Evolutionary conservation across 306 rosid species (phyloP).

Genomic region (Vachellia pachyceras): DNA sequence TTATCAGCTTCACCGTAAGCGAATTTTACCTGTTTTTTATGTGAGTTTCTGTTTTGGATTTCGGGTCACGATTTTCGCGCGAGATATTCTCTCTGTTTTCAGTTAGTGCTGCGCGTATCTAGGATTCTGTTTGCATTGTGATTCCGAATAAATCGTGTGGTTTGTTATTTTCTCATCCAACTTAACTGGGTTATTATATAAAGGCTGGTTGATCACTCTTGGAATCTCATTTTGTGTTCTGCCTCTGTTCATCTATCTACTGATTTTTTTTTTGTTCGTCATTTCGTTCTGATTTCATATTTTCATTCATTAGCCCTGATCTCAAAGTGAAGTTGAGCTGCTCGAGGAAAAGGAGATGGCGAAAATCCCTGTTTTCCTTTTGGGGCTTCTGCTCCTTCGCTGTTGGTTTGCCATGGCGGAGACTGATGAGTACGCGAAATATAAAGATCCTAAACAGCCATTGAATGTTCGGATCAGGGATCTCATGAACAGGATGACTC

Average conservation of each 20-base stretch:
- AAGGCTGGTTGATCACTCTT: background rate
- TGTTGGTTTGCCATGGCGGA: slow-evolving; percentile 26
- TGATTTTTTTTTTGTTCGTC: background rate
- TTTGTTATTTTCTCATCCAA: background rate
- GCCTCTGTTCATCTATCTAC: too few relatives aligned
- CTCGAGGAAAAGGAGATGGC: slow-evolving; percentile 34
- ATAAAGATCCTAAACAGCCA: slow-evolving; percentile 50
- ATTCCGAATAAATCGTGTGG: background rate
- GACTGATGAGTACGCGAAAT: slow-evolving; percentile 37
- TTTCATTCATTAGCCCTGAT: too few relatives aligned
- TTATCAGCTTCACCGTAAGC: background rate
- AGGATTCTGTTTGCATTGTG: background rate
- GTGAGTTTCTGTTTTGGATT: background rate
- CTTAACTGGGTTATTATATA: background rate
- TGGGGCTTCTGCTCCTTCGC: slow-evolving; percentile 35
- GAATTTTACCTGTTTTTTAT: background rate
- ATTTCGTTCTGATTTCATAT: too few relatives aligned
- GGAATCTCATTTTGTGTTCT: background rate
- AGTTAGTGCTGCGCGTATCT: background rate
- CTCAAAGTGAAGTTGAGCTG: slow-evolving; percentile 16
- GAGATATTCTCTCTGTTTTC: background rate
- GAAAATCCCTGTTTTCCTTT: background rate
- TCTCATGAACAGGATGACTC: slow-evolving; percentile 40
- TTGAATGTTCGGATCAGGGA: slow-evolving; percentile 38
- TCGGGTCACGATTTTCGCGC: background rate